Conservation (phyloP, 2,329 filamentous ascomycete genomes). For the Ophiocordyceps camponoti-leonardi region DNA sequence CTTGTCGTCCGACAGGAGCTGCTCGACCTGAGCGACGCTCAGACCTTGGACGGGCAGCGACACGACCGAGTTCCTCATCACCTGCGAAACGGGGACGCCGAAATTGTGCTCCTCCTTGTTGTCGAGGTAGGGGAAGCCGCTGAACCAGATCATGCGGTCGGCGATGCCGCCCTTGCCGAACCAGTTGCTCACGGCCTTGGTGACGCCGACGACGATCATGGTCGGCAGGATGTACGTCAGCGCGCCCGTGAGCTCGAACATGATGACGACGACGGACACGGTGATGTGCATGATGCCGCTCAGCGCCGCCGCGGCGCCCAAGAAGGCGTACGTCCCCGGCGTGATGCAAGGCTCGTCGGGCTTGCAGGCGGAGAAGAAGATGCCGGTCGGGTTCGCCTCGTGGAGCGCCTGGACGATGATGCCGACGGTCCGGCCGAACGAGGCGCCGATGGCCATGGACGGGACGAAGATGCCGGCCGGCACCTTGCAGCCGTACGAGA, state of each 20-base stretch:
- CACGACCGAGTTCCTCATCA: slow-evolving; percentile 67
- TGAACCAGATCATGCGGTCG: slow-evolving; percentile 98
- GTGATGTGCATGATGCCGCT: slow-evolving; percentile 98
- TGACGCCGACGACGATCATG: slow-evolving; percentile 97
- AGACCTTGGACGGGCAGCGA: slow-evolving; percentile 60
- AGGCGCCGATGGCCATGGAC: slow-evolving; percentile 92
- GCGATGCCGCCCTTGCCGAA: slow-evolving; percentile 96
- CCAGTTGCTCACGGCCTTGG: slow-evolving; percentile 78
- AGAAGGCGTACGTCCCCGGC: slow-evolving; percentile 88
- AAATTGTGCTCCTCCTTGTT: slow-evolving; percentile 97
- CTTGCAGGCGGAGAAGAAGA: slow-evolving; percentile 76
- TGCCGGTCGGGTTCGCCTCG: slow-evolving; percentile 63
- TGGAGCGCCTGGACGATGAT: slow-evolving; percentile 84
- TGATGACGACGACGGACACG: slow-evolving; percentile 92
- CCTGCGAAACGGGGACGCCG: slow-evolving; percentile 78
- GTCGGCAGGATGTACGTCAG: slow-evolving; percentile 93
- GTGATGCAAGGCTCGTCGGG: slow-evolving; percentile 94
- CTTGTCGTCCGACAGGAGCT: slow-evolving; percentile 56
- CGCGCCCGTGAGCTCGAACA: slow-evolving; percentile 97
- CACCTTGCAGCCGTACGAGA: slow-evolving; percentile 96
- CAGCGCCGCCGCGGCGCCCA: slow-evolving; percentile 79
- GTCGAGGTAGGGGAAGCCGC: slow-evolving; percentile 89
- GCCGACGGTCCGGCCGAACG: slow-evolving; percentile 84
- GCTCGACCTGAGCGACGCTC: slow-evolving; percentile 59
- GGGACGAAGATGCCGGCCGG: slow-evolving; percentile 96